Percentiles rank a stretch among this genome's conserved stretches.
Conservation (phyloP, 805 yeast species). For the Candida koratica region DNA sequence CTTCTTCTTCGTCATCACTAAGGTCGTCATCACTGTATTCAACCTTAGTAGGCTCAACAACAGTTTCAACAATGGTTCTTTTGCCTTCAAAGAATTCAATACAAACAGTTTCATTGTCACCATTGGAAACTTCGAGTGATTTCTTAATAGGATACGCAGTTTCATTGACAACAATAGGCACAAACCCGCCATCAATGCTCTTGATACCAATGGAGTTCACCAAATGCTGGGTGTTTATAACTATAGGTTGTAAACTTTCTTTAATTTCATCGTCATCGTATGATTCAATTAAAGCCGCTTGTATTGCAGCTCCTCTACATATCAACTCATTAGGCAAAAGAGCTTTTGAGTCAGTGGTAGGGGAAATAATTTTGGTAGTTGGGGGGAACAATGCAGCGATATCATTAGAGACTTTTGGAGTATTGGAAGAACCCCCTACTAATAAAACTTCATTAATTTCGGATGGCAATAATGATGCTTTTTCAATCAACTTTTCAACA, state of each 20-base stretch:
- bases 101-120: slow-evolving; percentile 53
- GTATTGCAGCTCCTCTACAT: slow-evolving; percentile 94
- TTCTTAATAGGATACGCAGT: slow-evolving; percentile 90
- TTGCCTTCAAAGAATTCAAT: slow-evolving; percentile 82
- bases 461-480: slow-evolving; percentile 80
- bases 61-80: slow-evolving; percentile 76
- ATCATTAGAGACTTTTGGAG: slow-evolving; percentile 84
- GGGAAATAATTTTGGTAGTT: slow-evolving; percentile 68
- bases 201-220: slow-evolving; percentile 80
- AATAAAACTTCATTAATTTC: slow-evolving; percentile 89
- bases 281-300: slow-evolving; percentile 79
- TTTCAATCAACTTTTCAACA: slow-evolving; percentile 66
- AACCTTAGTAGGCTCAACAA: slow-evolving; percentile 58
- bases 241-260: slow-evolving; percentile 79
- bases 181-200: slow-evolving; percentile 66
- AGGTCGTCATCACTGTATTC: slow-evolving; percentile 44
- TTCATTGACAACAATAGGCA: slow-evolving; percentile 71
- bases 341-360: slow-evolving; percentile 72
- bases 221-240: slow-evolving; percentile 84
- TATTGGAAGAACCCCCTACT: slow-evolving; percentile 89
- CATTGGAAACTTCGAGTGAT: slow-evolving; percentile 59
- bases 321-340: slow-evolving; percentile 83
- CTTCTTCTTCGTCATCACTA: slow-evolving; percentile 56
- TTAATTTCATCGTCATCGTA: slow-evolving; percentile 79
- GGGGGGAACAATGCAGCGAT: slow-evolving; percentile 78